Evolutionary conservation across 1,139 yeast species (phyloP), one percentile per base, ranked within the genome.

Genomic region (Taphrina sp.): DNA sequence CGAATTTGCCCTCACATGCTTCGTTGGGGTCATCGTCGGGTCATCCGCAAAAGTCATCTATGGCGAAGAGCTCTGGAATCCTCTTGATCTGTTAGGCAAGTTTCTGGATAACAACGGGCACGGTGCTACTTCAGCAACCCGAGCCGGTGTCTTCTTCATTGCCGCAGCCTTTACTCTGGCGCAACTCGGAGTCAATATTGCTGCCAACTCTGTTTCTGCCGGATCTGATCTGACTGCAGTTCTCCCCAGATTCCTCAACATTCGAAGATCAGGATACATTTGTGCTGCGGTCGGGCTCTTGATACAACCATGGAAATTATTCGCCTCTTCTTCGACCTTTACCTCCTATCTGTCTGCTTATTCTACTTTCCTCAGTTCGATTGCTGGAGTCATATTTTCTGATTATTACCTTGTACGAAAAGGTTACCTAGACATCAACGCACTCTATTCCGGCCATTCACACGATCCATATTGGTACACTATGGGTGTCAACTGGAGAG

Each of bases 141-240:
- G 80, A 61, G 82, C 82, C 16, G 84, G 82, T 28, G 79, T 77
- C 0, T 80, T 80, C 66, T 76, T 80, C 61, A 36, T 58, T 34
- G 56, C 63, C 14, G 17, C 58, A 49, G 57, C 62, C 38, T 55
- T 64, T 55, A 51, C 61, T 23, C 57, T 63, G n/a, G 64, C 65
- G 10, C 64, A 62, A 52, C 55, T 61, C 16, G 63, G 64, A 42
- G 59, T 61, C 45, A 89, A 89, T 67, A 85, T 89, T 61, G 81
- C 94, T 35, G 96, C 95, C 12, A 89, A 89, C 71, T 83, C 95
- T 3, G 74, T 89, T 55, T 82, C 95, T 3, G 92, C 94, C 54
- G 96, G 96, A 67, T 88, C 95, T 2, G 96, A 89, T 71, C 80
- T 87, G 72, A 80, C 95, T 12, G 95, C 96, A 1, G 68, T 89